phyloP scores from a whole-genome alignment of 441 rosid species.

The Breynia disticha region DNA sequence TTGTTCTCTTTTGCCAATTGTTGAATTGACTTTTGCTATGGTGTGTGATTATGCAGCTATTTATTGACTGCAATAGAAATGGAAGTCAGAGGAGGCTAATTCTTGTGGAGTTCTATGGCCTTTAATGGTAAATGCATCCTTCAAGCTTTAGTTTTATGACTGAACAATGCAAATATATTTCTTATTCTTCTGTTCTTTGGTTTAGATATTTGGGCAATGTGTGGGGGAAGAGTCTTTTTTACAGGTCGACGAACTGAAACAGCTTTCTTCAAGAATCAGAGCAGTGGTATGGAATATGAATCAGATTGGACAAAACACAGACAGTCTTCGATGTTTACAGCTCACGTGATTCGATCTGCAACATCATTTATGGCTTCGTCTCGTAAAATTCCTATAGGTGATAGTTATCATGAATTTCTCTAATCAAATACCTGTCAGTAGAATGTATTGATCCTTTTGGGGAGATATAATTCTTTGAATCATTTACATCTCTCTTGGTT shows the following conservation, averaged over 20 bases:
- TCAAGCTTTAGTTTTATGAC: neutral
- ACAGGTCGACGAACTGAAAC: constrained; percentile 19
- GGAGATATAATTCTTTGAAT: constrained; percentile 25
- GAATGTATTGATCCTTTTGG: constrained; percentile 15
- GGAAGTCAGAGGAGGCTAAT: constrained; percentile 73
- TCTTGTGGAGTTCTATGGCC: constrained; percentile 35
- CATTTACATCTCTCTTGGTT: constrained; percentile 11
- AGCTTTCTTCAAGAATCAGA: constrained; percentile 18
- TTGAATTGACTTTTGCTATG: constrained; percentile 10
- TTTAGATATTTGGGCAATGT: constrained; percentile 47
- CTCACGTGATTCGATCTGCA: constrained; percentile 54
- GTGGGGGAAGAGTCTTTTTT: constrained; percentile 30
- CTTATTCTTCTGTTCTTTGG: constrained; percentile 3
- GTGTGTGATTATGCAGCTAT: constrained; percentile 22
- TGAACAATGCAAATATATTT: neutral
- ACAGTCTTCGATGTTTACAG: constrained; percentile 41
- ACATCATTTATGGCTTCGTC: constrained; percentile 72
- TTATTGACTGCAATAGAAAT: constrained; percentile 27
- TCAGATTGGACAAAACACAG: constrained; percentile 52
- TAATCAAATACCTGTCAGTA: constrained; percentile 22
- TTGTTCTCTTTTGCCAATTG: constrained; percentile 3
- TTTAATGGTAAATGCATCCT: constrained; percentile 31
- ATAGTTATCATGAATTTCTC: constrained; percentile 68
- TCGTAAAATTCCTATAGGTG: constrained; percentile 72
- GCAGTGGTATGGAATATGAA: constrained; percentile 72